Evolutionary conservation across 768 basidiomycete genomes (phyloP), one percentile per base, ranked within the genome.

Genomic region (Pulveroboletus sp.): DNA sequence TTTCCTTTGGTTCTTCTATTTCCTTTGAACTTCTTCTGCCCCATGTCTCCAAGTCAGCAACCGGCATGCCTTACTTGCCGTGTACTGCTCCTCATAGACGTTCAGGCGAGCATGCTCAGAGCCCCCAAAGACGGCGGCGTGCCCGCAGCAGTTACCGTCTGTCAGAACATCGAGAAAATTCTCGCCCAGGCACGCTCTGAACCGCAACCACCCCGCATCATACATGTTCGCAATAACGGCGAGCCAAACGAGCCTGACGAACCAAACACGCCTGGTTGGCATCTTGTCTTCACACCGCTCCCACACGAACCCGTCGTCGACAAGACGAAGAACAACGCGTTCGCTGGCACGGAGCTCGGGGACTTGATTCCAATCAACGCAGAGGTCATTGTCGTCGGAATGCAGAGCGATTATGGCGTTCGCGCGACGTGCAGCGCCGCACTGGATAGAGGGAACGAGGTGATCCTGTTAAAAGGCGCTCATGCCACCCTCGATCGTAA

Each of bases 311-410:
- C 68, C 43, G 70, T 85, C 44, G 56, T 86, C 39, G 83, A 86
- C 68, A 86, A 86, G 69, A 68, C 70, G 42, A 83, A 83, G 69
- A 85, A 81, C 69, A 85, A 86, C 55, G 82, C 84, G 23, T 88
- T 86, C 55, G 72, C 76, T 0, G 81, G 81, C 11, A 86, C 84
- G 17, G 53, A 45, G 11, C 71, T 88, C 4, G 75, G 66, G 8
- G 71, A 75, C 4, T 59, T 81, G 36, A 68, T 88, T 30, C 72
- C 75, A 0, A 45, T 60, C 4, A 74, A 78, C 26, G 83, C 83
- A 13, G 79, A 85, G 71, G 73, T 86, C 43, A 73, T 86, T 43
- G 74, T 86, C 43, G 78, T 78, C 16, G 85, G 85, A 13, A 76
- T 84, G 62, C 81, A 83, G 64, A 83, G 81, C 57, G 84, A 86